These are phyloP conservation scores for Cercospora sesami DNA, from an alignment of 2,329 filamentous ascomycete genomes.

Conservation along the genomic window DNA sequence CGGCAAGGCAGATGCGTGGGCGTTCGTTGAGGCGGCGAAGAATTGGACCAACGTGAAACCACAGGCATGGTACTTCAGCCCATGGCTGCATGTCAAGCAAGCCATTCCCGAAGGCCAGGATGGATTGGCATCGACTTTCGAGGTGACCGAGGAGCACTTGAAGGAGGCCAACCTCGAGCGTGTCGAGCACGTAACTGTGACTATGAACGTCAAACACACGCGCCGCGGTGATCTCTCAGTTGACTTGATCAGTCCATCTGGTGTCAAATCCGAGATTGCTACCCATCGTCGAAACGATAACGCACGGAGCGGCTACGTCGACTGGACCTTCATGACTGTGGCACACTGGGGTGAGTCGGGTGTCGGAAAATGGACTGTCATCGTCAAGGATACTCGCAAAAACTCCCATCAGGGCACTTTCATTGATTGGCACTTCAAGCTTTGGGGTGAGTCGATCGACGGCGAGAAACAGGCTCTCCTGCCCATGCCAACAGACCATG, in stretches of 20 bases:
- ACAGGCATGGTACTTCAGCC: constrained; percentile 90
- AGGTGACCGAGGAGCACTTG: constrained; percentile 79
- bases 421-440: constrained; percentile 86
- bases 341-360: constrained; percentile 93
- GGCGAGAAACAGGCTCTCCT: constrained; percentile 68
- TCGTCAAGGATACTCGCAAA: constrained; percentile 79
- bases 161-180: constrained; percentile 78
- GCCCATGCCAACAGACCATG: constrained; percentile 78
- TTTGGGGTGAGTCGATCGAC: constrained; percentile 90
- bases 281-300: constrained; percentile 70
- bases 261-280: constrained; percentile 80
- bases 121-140: constrained; percentile 76
- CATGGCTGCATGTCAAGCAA: constrained; percentile 88
- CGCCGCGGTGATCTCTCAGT: constrained; percentile 89
- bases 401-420: constrained; percentile 79
- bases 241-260: constrained; percentile 80
- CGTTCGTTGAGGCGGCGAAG: constrained; percentile 81
- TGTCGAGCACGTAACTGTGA: constrained; percentile 92
- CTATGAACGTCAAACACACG: constrained; percentile 91
- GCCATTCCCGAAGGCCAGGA: constrained; percentile 79
- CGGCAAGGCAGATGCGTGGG: constrained; percentile 88
- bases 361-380: constrained; percentile 83
- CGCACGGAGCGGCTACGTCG: constrained; percentile 69
- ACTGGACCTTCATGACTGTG: constrained; percentile 99
- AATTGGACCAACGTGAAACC: constrained; percentile 87